Percentiles rank a stretch among this genome's conserved stretches.
Evolutionary conservation across 768 basidiomycete species (phyloP).

Genomic region (Leccinellum albellum): DNA sequence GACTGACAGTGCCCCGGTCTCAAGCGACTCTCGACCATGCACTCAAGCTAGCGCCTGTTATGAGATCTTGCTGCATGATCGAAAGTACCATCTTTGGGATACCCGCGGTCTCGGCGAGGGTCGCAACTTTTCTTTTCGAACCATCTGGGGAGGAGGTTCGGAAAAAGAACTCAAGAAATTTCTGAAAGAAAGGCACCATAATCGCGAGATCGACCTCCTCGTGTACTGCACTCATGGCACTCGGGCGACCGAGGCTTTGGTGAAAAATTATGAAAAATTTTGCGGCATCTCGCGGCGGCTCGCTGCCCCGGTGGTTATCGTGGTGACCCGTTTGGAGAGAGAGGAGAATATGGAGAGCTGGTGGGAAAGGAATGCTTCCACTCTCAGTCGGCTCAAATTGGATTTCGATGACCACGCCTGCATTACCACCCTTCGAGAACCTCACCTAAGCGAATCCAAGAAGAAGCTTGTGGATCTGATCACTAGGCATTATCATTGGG

Average conservation of each 20-base stretch:
- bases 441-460: constrained; percentile 9
- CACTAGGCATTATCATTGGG: constrained; percentile 8
- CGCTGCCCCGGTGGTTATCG: constrained; percentile 35
- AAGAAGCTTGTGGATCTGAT: constrained; percentile 14
- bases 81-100: constrained; percentile 29
- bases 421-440: constrained; percentile 28
- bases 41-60: constrained; percentile 10
- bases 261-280: constrained; percentile 33
- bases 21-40: constrained; percentile 14
- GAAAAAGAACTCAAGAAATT: constrained; percentile 18
- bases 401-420: constrained; percentile 37
- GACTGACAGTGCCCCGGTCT: constrained; percentile 2
- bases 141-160: constrained; percentile 8
- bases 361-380: constrained; percentile 29
- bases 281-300: constrained; percentile 34
- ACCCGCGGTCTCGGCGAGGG: constrained; percentile 37
- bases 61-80: not conserved
- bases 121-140: constrained; percentile 3
- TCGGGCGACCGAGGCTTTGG: constrained; percentile 26
- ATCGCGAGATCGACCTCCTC: constrained; percentile 36
- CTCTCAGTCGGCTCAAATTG: constrained; percentile 27
- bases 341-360: constrained; percentile 26
- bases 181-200: constrained; percentile 17
- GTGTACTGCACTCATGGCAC: constrained; percentile 37
- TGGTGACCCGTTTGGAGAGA: constrained; percentile 33